Evolutionary conservation across 306 rosid genomes (phyloP).

Genomic region (Crataegus laevigata): DNA sequence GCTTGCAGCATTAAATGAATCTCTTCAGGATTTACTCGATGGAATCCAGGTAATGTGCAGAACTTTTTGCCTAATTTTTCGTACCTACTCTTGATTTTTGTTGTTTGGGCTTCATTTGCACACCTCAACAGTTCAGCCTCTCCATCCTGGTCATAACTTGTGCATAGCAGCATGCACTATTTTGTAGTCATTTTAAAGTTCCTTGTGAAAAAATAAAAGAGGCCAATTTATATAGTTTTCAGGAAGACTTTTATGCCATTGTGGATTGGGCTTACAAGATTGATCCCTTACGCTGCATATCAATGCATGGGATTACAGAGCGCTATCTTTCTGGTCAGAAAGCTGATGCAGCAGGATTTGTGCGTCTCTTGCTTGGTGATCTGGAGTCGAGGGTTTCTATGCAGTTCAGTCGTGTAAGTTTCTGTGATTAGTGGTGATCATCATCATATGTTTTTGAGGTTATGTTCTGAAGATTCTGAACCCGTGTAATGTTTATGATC

Average conservation of each 20-base stretch:
- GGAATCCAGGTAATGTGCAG: conserved; percentile 70
- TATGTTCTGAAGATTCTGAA: conserved; percentile 22
- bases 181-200: background rate
- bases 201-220: background rate
- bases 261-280: conserved; percentile 97
- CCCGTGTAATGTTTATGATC: conserved; percentile 11
- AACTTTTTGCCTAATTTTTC: background rate
- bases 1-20: conserved; percentile 70
- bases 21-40: conserved; percentile 89
- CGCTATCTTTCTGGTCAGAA: conserved; percentile 87
- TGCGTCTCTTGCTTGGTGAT: conserved; percentile 80
- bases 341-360: conserved; percentile 95
- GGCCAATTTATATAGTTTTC: conserved; percentile 28
- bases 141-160: background rate
- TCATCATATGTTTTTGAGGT: conserved; percentile 15
- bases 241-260: conserved; percentile 88
- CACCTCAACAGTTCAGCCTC: background rate
- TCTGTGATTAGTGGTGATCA: conserved; percentile 7
- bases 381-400: conserved; percentile 72
- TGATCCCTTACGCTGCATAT: conserved; percentile 93
- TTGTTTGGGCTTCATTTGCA: background rate
- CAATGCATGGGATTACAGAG: conserved; percentile 96
- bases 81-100: conserved; percentile 1
- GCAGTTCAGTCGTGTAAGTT: conserved; percentile 75
- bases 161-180: conserved; percentile 7